phyloP scores from a whole-genome alignment of 2,329 filamentous ascomycete species.

The Lasiodiplodia hormozganensis region DNA sequence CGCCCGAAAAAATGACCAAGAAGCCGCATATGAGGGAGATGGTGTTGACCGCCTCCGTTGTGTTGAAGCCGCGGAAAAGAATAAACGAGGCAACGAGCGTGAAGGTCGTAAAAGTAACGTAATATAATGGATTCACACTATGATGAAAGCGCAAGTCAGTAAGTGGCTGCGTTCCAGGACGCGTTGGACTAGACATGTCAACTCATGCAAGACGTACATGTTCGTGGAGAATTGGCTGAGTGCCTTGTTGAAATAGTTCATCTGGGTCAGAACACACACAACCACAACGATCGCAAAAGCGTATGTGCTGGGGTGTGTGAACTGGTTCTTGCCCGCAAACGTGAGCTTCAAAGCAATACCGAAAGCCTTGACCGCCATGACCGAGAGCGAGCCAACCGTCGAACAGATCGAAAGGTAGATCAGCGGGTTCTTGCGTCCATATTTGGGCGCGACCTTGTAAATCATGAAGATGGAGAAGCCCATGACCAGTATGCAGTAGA shows the following conservation, averaged over 20 bases:
- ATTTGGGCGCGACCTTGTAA: constrained; percentile 85
- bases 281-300: constrained; percentile 93
- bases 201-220: constrained; percentile 71
- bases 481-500: constrained; percentile 82
- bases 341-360: constrained; percentile 97
- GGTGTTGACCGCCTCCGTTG: constrained; percentile 87
- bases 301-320: constrained; percentile 92
- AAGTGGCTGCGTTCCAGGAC: not conserved
- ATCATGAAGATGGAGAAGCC: constrained; percentile 94
- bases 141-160: constrained; percentile 11
- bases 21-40: constrained; percentile 92
- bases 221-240: constrained; percentile 96
- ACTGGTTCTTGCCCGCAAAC: constrained; percentile 91
- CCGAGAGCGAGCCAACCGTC: constrained; percentile 93
- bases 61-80: constrained; percentile 95
- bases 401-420: constrained; percentile 98
- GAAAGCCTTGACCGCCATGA: constrained; percentile 99
- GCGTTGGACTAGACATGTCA: not conserved
- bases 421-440: constrained; percentile 94
- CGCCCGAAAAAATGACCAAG: constrained; percentile 91
- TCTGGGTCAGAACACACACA: constrained; percentile 96
- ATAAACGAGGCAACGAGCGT: constrained; percentile 95
- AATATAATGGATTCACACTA: constrained; percentile 95
- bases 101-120: constrained; percentile 95
- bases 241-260: constrained; percentile 99